A percentile compares a stretch with the other conserved stretches of the same genome.
Conservation (phyloP, 768 basidiomycete genomes). For the Agrocybe praecox region DNA sequence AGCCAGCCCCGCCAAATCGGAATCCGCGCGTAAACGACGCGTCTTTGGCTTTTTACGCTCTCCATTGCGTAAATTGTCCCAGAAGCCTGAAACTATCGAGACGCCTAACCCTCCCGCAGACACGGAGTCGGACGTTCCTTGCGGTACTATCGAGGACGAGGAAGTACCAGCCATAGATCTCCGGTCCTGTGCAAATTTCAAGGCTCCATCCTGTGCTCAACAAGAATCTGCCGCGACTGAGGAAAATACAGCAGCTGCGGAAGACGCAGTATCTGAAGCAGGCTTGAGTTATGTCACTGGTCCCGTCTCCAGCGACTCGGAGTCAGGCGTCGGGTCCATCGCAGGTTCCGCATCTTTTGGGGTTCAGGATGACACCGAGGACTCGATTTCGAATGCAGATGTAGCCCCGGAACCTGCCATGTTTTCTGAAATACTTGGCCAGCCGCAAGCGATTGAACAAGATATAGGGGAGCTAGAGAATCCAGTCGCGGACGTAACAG, state of each 20-base stretch:
- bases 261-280: background rate
- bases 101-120: background rate
- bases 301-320: background rate
- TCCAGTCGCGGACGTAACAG: background rate
- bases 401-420: too few relatives aligned
- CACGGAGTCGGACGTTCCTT: background rate
- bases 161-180: background rate
- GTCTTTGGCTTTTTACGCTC: background rate
- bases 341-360: too few relatives aligned
- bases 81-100: background rate
- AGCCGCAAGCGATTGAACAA: too few relatives aligned
- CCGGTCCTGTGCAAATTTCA: background rate
- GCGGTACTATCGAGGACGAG: background rate
- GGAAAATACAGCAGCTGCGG: background rate
- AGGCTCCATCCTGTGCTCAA: background rate
- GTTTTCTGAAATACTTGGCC: too few relatives aligned
- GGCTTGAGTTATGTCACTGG: background rate
- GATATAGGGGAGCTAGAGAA: background rate
- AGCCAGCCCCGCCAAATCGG: background rate
- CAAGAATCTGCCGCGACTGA: background rate
- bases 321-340: too few relatives aligned
- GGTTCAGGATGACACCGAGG: background rate
- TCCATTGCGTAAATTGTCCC: background rate
- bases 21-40: background rate
- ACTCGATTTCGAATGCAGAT: background rate